These are phyloP conservation scores for Stygiomarasmius scandens DNA, from an alignment of 1,284 basidiomycete species.

Conservation along the genomic window DNA sequence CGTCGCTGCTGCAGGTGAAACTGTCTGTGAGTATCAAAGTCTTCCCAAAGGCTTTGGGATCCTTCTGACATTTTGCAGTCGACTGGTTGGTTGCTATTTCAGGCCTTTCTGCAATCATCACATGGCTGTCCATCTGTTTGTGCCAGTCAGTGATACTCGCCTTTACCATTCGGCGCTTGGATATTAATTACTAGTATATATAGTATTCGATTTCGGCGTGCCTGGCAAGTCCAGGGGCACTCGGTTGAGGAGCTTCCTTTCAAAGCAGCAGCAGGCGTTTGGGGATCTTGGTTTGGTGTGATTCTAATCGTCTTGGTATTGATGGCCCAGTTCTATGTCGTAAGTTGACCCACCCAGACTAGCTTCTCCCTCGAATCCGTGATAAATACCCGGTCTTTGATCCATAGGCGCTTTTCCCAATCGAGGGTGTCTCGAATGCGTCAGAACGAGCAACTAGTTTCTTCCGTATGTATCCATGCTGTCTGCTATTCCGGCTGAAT, in stretches of 20 bases:
- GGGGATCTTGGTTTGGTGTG: slow-evolving; percentile 45
- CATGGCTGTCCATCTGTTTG: slow-evolving; percentile 44
- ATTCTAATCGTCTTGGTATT: slow-evolving; percentile 41
- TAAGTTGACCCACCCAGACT: no score
- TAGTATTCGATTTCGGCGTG: slow-evolving; percentile 44
- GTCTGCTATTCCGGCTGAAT: neutral
- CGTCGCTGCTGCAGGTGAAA: slow-evolving; percentile 30
- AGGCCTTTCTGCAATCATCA: slow-evolving; percentile 46
- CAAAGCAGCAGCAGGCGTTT: slow-evolving; percentile 41
- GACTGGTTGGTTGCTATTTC: slow-evolving; percentile 45
- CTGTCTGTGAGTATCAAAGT: slow-evolving; percentile 43
- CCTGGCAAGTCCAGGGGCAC: slow-evolving; percentile 44
- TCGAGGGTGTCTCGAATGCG: slow-evolving; percentile 31
- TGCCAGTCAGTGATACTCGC: slow-evolving; percentile 38
- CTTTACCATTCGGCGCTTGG: neutral
- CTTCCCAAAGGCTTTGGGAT: no score
- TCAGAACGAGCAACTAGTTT: slow-evolving; percentile 32
- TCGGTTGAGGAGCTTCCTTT: slow-evolving; percentile 45
- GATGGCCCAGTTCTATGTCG: slow-evolving; percentile 48
- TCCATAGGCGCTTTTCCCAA: slow-evolving; percentile 10
- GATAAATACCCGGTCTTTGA: neutral
- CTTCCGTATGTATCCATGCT: slow-evolving; percentile 36
- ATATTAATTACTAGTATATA: neutral
- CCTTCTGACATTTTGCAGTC: no score
- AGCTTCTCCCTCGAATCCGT: slow-evolving; percentile 7